phyloP scores from a whole-genome alignment of 495 filamentous ascomycete genomes.

The Penicillium steckii region DNA sequence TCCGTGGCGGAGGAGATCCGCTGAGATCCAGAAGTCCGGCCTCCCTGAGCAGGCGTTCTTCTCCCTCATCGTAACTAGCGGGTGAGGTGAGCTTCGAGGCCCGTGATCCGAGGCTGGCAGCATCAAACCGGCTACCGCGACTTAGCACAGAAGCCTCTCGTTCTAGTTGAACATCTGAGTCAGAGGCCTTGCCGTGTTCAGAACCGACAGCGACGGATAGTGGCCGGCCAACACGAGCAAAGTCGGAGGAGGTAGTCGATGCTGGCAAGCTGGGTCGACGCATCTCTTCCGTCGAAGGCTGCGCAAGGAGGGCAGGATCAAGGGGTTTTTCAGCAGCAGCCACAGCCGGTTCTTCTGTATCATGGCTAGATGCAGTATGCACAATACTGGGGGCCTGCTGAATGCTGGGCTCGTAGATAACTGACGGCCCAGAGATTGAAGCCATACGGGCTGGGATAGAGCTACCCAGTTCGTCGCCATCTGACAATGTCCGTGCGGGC shows the following conservation, averaged over 20 bases:
- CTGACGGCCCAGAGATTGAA: slow-evolving; percentile 23
- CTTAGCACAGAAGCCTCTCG: slow-evolving; percentile 43
- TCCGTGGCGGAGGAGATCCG: slow-evolving; percentile 33
- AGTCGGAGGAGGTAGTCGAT: slow-evolving; percentile 34
- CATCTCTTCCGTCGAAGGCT: slow-evolving; percentile 23
- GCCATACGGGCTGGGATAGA: slow-evolving; percentile 11
- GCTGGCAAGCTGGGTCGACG: slow-evolving; percentile 38
- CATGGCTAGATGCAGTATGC: slow-evolving; percentile 18
- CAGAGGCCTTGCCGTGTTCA: slow-evolving; percentile 28
- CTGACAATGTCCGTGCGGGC: slow-evolving; percentile 9
- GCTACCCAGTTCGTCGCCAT: slow-evolving; percentile 17
- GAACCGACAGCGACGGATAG: slow-evolving; percentile 27
- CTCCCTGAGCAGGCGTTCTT: slow-evolving; percentile 51
- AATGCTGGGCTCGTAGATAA: slow-evolving; percentile 18
- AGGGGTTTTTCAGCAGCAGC: slow-evolving; percentile 2
- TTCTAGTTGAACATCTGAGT: slow-evolving; percentile 26
- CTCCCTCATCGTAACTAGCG: slow-evolving; percentile 41
- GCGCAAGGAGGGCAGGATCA: slow-evolving; percentile 16
- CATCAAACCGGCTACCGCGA: slow-evolving; percentile 37
- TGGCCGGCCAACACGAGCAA: slow-evolving; percentile 27
- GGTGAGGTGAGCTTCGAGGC: slow-evolving; percentile 40
- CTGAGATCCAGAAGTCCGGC: slow-evolving; percentile 45
- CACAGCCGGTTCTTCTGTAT: slow-evolving; percentile 12
- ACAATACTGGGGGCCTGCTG: slow-evolving; percentile 18
- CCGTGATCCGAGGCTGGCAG: slow-evolving; percentile 35